Evolutionary conservation across 805 yeast genomes (phyloP), one percentile per base, ranked within the genome.

Genomic region (Candida railenensis): DNA sequence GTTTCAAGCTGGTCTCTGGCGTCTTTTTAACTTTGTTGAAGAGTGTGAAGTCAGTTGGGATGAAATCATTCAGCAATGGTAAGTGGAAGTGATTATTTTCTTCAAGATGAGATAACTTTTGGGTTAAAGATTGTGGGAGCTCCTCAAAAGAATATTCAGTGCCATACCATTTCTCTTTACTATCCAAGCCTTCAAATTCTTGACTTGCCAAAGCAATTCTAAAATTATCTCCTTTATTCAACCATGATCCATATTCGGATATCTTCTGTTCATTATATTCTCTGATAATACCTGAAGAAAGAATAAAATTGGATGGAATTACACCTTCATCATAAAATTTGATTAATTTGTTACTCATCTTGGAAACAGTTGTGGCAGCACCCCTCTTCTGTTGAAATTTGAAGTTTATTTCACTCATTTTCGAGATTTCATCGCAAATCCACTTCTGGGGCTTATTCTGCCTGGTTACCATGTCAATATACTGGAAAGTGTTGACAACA

Each of bases 91-190:
- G 61, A 0, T 55, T 40, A 36, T 63, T 57, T 15, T 59, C 50
- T 46, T 44, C 49, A 40, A 82, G 58, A 34, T 53, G 57, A 8
- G 59, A 42, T 2, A 84, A 61, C 0, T 66, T 67, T 0, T 51
- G 38, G 2, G 80, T 69, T 19, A 88, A 57, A 4, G 39, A 14
- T 12, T 12, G 21, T 36, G 39, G 39, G 21, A 36, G 9, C 14
- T 71, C 67, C 9, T 66, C 71, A 37, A 76, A 62, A 2, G 77
- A 66, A 61, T 89, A 88, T 54, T 87, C 86, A 0, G 97, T 89
- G 3, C 96, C 96, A 60, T 94, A 92, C 96, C 97, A 92, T 57
- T 81, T 74, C 62, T 92, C 99, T 18, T 59, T 71, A 14, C 66
- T 52, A 45, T 74, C 69, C 40, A 78, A 66, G 1, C 55, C 67